Percentiles rank a stretch among this genome's conserved stretches.
Evolutionary conservation across 345 rosid genomes (phyloP).

Genomic region (Corchorus olitorius): DNA sequence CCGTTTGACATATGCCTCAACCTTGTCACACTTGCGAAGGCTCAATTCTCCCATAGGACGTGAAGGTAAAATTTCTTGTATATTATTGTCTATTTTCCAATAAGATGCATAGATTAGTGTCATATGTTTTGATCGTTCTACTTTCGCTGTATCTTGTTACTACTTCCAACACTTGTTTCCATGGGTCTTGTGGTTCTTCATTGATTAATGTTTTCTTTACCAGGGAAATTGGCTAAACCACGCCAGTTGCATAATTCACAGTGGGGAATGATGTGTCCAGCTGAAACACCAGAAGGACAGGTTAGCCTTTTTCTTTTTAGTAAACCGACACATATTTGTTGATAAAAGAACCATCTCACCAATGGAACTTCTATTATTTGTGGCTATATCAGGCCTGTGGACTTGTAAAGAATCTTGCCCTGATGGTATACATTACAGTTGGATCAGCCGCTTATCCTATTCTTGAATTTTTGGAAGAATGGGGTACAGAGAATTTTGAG

Average conservation of each 20-base stretch:
- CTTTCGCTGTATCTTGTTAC: not conserved
- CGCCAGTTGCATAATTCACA: conserved; percentile 98
- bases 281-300: conserved; percentile 99
- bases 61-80: conserved; percentile 65
- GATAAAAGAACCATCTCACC: not conserved
- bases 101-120: not conserved
- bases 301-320: conserved; percentile 39
- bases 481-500: conserved; percentile 99
- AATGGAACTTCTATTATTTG: conserved; percentile 8
- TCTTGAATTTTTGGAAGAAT: conserved; percentile 89
- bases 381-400: conserved; percentile 80
- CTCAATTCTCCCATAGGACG: conserved; percentile 98
- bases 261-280: conserved; percentile 99
- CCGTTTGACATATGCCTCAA: conserved; percentile 94
- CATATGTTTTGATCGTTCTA: not conserved
- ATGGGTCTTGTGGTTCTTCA: not conserved
- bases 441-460: conserved; percentile 97
- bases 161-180: not conserved
- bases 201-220: conserved; percentile 23
- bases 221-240: conserved; percentile 98
- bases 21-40: conserved; percentile 93
- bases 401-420: conserved; percentile 92
- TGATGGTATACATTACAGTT: conserved; percentile 97
- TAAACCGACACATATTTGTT: not conserved
- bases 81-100: conserved; percentile 1